Evolutionary conservation across 805 yeast species (phyloP).

Genomic region (Candida odintsovae): DNA sequence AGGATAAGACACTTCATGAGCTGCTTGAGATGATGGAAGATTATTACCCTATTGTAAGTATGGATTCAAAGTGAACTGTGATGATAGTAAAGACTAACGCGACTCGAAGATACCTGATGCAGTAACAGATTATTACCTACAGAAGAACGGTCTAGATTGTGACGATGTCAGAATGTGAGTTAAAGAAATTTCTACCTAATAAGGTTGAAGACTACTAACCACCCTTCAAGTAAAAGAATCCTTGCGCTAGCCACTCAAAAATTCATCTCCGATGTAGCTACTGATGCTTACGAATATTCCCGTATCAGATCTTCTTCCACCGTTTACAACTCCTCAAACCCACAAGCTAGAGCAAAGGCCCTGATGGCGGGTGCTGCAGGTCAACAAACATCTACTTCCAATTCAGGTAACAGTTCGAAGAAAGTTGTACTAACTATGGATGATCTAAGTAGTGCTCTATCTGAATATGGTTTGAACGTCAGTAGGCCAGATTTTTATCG

Average conservation of each 20-base stretch:
- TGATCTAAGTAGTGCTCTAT: slow-evolving; percentile 85
- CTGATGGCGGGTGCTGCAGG: slow-evolving; percentile 57
- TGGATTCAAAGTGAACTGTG: background rate
- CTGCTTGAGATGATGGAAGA: slow-evolving; percentile 87
- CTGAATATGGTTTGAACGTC: slow-evolving; percentile 88
- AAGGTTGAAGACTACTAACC: slow-evolving; percentile 30
- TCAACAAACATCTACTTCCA: slow-evolving; percentile 27
- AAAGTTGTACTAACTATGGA: slow-evolving; percentile 89
- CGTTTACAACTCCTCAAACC: slow-evolving; percentile 79
- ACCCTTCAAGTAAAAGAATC: slow-evolving; percentile 37
- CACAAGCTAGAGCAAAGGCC: slow-evolving; percentile 80
- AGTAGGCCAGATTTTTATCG: slow-evolving; percentile 93
- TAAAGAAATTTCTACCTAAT: slow-evolving; percentile 9
- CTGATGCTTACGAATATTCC: slow-evolving; percentile 94
- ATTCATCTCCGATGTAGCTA: slow-evolving; percentile 88
- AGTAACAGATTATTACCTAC: slow-evolving; percentile 86
- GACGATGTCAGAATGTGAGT: slow-evolving; percentile 57
- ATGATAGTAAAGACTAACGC: background rate
- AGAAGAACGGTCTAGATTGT: slow-evolving; percentile 79
- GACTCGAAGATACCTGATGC: slow-evolving; percentile 72
- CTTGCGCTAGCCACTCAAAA: slow-evolving; percentile 95
- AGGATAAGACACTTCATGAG: slow-evolving; percentile 79
- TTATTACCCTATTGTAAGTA: slow-evolving; percentile 66
- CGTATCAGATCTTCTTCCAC: slow-evolving; percentile 85
- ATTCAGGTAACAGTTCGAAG: slow-evolving; percentile 45